Evolutionary conservation across 192 early-diverging fungal genomes (phyloP).

Genomic region (Coemansia sp.): DNA sequence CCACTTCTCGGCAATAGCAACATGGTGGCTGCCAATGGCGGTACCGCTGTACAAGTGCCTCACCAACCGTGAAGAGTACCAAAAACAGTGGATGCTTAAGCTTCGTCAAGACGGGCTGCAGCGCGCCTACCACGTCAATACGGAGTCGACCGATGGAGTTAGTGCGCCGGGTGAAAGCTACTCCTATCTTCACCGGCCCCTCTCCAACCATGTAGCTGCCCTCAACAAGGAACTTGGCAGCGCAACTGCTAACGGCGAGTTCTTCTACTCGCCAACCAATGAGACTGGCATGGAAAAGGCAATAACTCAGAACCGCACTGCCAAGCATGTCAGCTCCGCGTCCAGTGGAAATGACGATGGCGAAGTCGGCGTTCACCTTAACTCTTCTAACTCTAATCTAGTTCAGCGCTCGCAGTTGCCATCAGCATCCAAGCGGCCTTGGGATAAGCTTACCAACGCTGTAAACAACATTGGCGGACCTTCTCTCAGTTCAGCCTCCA

Average conservation of each 20-base stretch:
- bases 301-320: not conserved
- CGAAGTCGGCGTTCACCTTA: not conserved
- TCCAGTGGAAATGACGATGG: not conserved
- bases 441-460: not conserved
- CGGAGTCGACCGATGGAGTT: not conserved
- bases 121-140: constrained; percentile 25
- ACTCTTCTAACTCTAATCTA: not conserved
- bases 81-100: constrained; percentile 27
- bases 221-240: not conserved
- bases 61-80: constrained; percentile 21
- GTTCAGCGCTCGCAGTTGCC: not conserved
- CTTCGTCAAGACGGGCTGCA: constrained; percentile 40
- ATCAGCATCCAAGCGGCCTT: not conserved
- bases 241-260: not conserved
- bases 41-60: constrained; percentile 35
- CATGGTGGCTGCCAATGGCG: constrained; percentile 53
- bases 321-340: not conserved
- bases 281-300: not conserved
- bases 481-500: not conserved
- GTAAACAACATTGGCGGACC: not conserved
- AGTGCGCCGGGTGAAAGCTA: not conserved
- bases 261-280: not conserved
- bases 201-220: too few species aligned
- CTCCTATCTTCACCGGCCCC: not conserved
- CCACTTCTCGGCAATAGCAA: constrained; percentile 31